These are phyloP conservation scores for Fusarium avenaceum DNA, from an alignment of 2,329 filamentous ascomycete species.

Conservation along the genomic window DNA sequence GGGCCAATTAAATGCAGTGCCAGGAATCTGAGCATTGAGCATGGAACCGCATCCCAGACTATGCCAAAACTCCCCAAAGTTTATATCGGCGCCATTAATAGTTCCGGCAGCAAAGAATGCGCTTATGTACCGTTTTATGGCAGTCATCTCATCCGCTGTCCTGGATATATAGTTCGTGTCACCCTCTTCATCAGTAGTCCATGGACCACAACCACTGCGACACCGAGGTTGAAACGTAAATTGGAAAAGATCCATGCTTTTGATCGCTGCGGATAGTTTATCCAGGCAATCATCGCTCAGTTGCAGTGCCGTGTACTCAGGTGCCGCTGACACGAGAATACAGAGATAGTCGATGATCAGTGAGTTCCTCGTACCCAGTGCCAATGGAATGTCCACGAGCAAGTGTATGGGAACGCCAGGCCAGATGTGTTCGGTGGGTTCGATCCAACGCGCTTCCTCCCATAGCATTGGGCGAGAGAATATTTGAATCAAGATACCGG, in stretches of 20 bases:
- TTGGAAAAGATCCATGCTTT: accelerated
- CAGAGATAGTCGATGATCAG: background rate
- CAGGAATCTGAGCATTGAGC: background rate
- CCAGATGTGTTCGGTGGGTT: background rate
- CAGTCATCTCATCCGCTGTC: background rate
- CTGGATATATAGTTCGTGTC: background rate
- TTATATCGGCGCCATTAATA: background rate
- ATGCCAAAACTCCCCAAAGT: background rate
- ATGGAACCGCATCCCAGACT: background rate
- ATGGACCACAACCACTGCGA: background rate
- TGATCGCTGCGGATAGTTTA: background rate
- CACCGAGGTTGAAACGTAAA: background rate
- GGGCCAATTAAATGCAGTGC: background rate
- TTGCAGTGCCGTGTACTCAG: background rate
- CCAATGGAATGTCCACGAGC: background rate
- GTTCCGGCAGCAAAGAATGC: background rate
- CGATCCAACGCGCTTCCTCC: background rate
- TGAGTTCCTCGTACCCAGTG: background rate
- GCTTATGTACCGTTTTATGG: background rate
- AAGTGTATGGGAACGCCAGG: background rate
- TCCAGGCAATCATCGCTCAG: accelerated
- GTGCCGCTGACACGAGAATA: background rate
- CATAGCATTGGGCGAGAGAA: background rate
- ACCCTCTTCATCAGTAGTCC: background rate
- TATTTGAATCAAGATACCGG: accelerated